Evolutionary conservation across 176 grass and related monocot species (phyloP), one percentile per base, ranked within the genome.

Genomic region (Alopecurus myosuroides): DNA sequence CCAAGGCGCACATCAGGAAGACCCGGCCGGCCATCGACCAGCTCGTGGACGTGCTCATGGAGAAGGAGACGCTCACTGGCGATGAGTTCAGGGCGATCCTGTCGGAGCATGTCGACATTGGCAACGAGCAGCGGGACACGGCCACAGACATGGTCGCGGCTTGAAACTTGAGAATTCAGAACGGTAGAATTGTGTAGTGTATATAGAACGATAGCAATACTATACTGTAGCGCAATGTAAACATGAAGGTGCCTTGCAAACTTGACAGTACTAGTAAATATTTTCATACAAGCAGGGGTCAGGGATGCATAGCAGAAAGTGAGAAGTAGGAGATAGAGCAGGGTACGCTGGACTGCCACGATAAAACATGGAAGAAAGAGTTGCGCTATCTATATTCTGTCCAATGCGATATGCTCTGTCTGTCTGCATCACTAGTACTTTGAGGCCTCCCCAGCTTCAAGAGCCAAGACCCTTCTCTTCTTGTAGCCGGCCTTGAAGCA

Each of bases 401-500:
- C 3, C 37, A 50, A 9, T 20, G 50, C 3, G 33, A 57, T 17
- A 25, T 39, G 28, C 30, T 77, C 23, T n/a, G n/a, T n/a, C n/a
- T n/a, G n/a, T n/a, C n/a, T 11, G 78, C 51, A 26, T 82, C 42
- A 62, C 9, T 67, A 58, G 20, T 74, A 78, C 35, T 66, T 79
- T n/a, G 34, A 52, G 40, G 79, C 15, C 28, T 90, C 55, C 22
- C 41, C 79, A 39, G 42, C 66, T 83, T 58, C 76, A 31, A 81
- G 44, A 48, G 63, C 77, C 81, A 89, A 60, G 53, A 87, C 85
- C 4, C 90, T 77, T 49, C 85, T 92, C 82, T 76, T 95, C 75
- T 90, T 95, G 93, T 90, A 95, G 30, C 74, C 90, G 26, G 83
- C 88, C 80, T 95, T 95, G 87, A 92, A 95, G 82, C 88, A 95